Base-by-base conservation (phyloP, 1,139 yeast species). In the Lodderomyces beijingensis region DNA sequence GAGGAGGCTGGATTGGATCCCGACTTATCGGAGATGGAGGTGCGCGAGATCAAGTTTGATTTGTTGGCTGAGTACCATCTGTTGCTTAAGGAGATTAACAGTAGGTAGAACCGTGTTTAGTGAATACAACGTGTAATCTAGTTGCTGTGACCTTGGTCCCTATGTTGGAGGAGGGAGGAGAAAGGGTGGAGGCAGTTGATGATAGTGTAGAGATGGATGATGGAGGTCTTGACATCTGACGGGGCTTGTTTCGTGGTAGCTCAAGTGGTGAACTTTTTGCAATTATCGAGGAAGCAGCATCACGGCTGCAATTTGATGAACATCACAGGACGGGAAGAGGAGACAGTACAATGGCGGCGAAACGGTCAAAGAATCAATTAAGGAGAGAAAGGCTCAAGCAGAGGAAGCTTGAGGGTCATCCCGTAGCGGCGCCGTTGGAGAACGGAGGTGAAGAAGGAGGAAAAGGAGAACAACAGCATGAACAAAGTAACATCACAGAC, bases 341-440 rank as follows among this genome's bases (percentile, higher is more conserved):
- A n/a, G n/a, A n/a, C n/a, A n/a, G n/a, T n/a, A n/a, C n/a, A n/a
- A n/a, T n/a, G n/a, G n/a, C n/a, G n/a, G 51, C 46, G 11, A 55
- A 59, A 36, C 61, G 77, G 43, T 58, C 76, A 4, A 77, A 77
- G 59, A 77, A 77, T 46, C 88, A 80, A 57, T 56, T 78, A 31
- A 65, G 89, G 37, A 62, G 88, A 35, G 85, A 77, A 47, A 65
- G 65, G 47, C 74, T 70, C 8, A 79, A 79, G 54, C 67, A 55
- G 39, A 60, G 72, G 45, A 77, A 71, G 48, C 36, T 55, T 6
- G 38, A 38, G 8, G 28, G 25, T 13, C 23, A 25, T 14, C 14
- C 25, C 25, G 6, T 11, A 12, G 25, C 25, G 7, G 12, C 11
- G 7, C 10, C 10, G 12, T n/a, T 7, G n/a, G 25, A 23, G 7